Evolutionary conservation across 306 rosid genomes (phyloP).

Genomic region (Quercus wislizeni): DNA sequence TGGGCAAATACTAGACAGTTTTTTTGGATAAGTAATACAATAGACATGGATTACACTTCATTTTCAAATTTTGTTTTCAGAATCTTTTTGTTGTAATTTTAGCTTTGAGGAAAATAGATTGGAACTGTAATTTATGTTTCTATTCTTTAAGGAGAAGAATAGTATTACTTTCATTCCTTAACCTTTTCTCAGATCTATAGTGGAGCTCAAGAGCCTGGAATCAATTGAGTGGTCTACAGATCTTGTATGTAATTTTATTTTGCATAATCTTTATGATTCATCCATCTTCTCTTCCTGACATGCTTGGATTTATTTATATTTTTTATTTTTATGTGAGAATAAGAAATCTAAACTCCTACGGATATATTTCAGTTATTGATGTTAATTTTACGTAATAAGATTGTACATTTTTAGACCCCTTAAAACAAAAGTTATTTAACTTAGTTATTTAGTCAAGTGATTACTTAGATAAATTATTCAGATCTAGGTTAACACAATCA

Average conservation of each 20-base stretch:
- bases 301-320: background rate
- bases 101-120: background rate
- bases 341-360: background rate
- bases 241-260: slow-evolving; percentile 42
- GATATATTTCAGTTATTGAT: background rate
- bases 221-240: slow-evolving; percentile 48
- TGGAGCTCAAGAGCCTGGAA: slow-evolving; percentile 51
- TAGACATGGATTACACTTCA: background rate
- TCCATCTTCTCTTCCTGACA: background rate
- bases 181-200: slow-evolving; percentile 40
- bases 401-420: too few species aligned
- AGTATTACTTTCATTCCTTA: slow-evolving; percentile 20
- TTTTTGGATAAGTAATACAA: too few species aligned
- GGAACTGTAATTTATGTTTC: background rate
- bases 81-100: background rate
- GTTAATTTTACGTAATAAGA: background rate
- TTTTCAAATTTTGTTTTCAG: background rate
- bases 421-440: too few species aligned
- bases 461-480: too few species aligned
- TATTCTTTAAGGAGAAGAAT: background rate
- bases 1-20: background rate
- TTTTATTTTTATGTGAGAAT: background rate
- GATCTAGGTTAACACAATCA: too few species aligned
- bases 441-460: too few species aligned
- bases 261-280: background rate